Evolutionary conservation across 345 rosid species (phyloP).

Genomic region (Salix viminalis): DNA sequence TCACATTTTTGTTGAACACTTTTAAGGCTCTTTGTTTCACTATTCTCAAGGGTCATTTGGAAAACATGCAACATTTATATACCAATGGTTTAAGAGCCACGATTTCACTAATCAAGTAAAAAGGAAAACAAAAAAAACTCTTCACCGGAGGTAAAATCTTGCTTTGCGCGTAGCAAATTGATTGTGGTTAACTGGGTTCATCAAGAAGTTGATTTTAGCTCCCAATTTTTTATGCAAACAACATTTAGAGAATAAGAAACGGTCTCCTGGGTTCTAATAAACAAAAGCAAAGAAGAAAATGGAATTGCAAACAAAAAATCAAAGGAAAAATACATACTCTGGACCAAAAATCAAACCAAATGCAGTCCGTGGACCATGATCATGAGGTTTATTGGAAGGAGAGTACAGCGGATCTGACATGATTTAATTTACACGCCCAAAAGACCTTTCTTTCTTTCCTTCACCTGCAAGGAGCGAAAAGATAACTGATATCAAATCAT

Average conservation of each 20-base stretch:
- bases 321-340: conserved; percentile 9
- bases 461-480: neutral
- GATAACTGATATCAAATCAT: neutral
- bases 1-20: neutral
- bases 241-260: neutral
- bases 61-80: neutral
- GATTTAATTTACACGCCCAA: neutral
- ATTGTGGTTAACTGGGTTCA: neutral
- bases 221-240: neutral
- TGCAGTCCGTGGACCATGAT: neutral
- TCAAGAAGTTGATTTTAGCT: neutral
- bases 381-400: neutral
- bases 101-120: neutral
- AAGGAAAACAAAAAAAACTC: neutral
- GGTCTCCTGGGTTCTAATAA: neutral
- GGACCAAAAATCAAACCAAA: conserved; percentile 12
- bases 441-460: neutral
- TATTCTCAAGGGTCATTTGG: neutral
- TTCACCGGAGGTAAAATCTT: neutral
- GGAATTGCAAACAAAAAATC: neutral
- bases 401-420: conserved; percentile 7
- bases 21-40: neutral
- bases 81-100: neutral
- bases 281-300: neutral
- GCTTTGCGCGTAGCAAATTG: neutral